phyloP scores from a whole-genome alignment of 768 basidiomycete species.

The Trametes gibbosa region DNA sequence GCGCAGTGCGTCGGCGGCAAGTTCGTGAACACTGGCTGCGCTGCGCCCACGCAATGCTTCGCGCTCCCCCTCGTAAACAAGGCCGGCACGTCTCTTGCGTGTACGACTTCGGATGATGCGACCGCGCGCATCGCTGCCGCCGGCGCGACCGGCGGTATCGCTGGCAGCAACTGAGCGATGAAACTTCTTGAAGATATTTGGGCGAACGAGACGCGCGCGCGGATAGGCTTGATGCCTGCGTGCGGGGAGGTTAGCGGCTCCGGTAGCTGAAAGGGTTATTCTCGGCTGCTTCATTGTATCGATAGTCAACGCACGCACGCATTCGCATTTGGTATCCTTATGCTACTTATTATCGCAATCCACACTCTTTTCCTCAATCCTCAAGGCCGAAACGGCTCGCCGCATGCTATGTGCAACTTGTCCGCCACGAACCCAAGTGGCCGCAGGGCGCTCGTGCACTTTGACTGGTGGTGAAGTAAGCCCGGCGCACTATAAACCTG shows the following conservation, averaged over 20 bases:
- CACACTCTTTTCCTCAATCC: neutral
- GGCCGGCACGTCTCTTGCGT: slow-evolving; percentile 39
- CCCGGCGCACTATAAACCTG: too few species aligned
- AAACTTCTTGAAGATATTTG: neutral
- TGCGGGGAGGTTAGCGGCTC: neutral
- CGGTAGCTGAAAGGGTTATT: neutral
- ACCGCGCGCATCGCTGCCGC: slow-evolving; percentile 33
- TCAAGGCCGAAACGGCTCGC: too few species aligned
- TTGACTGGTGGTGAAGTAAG: too few species aligned
- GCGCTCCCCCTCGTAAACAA: slow-evolving; percentile 44
- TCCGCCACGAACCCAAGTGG: too few species aligned
- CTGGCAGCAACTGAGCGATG: slow-evolving; percentile 22
- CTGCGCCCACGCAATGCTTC: slow-evolving; percentile 31
- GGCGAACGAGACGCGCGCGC: neutral
- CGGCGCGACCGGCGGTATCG: slow-evolving; percentile 33
- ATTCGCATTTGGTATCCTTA: neutral
- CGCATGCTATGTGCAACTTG: too few species aligned
- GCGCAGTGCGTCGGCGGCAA: slow-evolving; percentile 41
- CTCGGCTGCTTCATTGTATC: slow-evolving; percentile 9
- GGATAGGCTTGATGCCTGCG: too few species aligned
- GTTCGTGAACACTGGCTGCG: slow-evolving; percentile 35
- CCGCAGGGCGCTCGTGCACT: too few species aligned
- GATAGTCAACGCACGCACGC: slow-evolving; percentile 4
- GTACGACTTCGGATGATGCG: slow-evolving; percentile 36
- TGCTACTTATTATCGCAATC: neutral